These are phyloP conservation scores for Gossypium schwendimanii DNA, from an alignment of 441 rosid genomes.

Conservation along the genomic window DNA sequence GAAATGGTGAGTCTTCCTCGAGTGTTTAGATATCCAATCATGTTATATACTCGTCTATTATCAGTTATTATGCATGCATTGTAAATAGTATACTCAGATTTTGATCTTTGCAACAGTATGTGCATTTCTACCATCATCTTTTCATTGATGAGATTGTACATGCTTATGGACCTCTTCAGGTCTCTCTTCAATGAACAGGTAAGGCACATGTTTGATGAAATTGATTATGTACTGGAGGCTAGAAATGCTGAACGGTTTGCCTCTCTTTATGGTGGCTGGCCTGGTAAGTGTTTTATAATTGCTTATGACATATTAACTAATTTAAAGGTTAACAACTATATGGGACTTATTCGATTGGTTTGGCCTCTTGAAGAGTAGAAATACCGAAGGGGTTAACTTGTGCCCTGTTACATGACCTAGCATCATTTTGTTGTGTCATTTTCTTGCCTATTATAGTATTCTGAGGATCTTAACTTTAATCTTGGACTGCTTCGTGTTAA, in stretches of 20 bases:
- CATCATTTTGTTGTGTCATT: not conserved
- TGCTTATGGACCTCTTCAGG: constrained; percentile 41
- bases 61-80: not conserved
- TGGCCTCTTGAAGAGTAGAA: not conserved
- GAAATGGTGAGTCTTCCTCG: constrained; percentile 66
- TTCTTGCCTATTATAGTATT: constrained; percentile 1
- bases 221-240: constrained; percentile 82
- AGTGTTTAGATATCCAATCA: constrained; percentile 4
- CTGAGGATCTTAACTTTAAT: not conserved
- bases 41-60: not conserved
- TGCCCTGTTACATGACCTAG: not conserved
- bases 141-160: constrained; percentile 24
- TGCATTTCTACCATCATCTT: not conserved
- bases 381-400: not conserved
- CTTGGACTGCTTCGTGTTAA: not conserved
- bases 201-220: constrained; percentile 99
- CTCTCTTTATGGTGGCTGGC: constrained; percentile 53
- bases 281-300: constrained; percentile 37
- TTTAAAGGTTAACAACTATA: not conserved
- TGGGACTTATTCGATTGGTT: not conserved
- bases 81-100: not conserved
- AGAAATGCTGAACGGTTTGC: constrained; percentile 96
- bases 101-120: not conserved
- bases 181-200: constrained; percentile 70
- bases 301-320: not conserved